Evolutionary conservation across 306 rosid genomes (phyloP), one percentile per base, ranked within the genome.

Genomic region (Gynostemma pentaphyllum): DNA sequence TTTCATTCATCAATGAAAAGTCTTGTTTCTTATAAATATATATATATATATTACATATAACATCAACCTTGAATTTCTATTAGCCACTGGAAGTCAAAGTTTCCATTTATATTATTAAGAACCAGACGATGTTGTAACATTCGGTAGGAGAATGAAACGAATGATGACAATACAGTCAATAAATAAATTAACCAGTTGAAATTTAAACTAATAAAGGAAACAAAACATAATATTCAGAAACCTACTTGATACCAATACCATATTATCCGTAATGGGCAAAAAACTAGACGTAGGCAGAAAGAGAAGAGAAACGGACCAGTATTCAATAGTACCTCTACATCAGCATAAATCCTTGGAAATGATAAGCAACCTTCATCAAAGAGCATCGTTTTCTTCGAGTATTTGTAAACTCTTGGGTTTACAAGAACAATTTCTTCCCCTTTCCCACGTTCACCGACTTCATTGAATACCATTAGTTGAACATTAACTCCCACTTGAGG

Each of bases 341-440:
- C 94, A 57, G 79, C 98, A 71, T 78, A 36, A 68, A 92, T 88
- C 46, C 73, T 72, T 0, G 95, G 98, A 64, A 92, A 92, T 61
- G 96, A 92, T 64, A 92, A 64, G 85, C 98, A 92, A 39, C 94
- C 96, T 71, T 92, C 98, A 5, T 81, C 34, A 26, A 72, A 92
- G 30, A 64, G 82, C 60, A 83, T 63, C 27, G 61, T 68, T 71
- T 84, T 92, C 87, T 76, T 82, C 5, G 98, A 88, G 82, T 74
- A 88, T 75, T 73, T 82, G 69, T 74, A 71, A 23, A 92, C 88
- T 77, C 74, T 80, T 42, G 98, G 98, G 75, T 92, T 92, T 69
- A 92, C 82, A 76, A 92, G 94, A 77, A 86, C 90, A 74, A 92
- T 84, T 78, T 92, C 98, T 69, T 88, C 95, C 63, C 96, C 98